Percentiles rank a stretch among this genome's conserved stretches.
These are phyloP conservation scores for Prunus armeniaca DNA, from an alignment of 306 rosid genomes.

Conservation along the genomic window DNA sequence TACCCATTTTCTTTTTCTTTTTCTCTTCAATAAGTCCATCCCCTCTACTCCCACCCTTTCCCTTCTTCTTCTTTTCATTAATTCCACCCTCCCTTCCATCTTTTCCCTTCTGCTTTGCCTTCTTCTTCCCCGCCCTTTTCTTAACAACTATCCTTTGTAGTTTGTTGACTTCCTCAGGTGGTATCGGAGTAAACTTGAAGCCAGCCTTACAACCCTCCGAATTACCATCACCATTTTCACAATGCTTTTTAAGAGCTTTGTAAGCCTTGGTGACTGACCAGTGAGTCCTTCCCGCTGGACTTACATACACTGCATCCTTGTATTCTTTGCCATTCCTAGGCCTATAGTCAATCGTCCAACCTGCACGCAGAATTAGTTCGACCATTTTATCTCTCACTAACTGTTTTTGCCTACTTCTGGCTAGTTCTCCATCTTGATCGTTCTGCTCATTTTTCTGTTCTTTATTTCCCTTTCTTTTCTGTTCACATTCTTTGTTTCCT, in stretches of 20 bases:
- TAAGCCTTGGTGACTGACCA: constrained; percentile 97
- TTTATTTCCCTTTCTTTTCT: constrained; percentile 8
- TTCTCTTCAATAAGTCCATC: constrained; percentile 29
- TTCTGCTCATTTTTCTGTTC: background rate
- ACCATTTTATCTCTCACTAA: constrained; percentile 65
- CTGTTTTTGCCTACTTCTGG: constrained; percentile 34
- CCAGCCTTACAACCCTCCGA: constrained; percentile 48
- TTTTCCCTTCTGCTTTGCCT: background rate
- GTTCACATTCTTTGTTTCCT: constrained; percentile 3
- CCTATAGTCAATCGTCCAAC: constrained; percentile 84
- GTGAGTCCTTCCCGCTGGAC: constrained; percentile 72
- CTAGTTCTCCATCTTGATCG: constrained; percentile 20
- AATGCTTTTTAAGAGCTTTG: constrained; percentile 51
- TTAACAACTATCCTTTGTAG: constrained; percentile 49
- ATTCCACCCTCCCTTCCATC: constrained; percentile 1
- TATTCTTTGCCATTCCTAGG: constrained; percentile 58
- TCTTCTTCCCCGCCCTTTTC: constrained; percentile 23
- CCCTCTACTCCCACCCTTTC: constrained; percentile 24
- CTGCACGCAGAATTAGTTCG: constrained; percentile 62
- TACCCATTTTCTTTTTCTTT: constrained; percentile 38
- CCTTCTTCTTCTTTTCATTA: constrained; percentile 5
- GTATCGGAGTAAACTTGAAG: constrained; percentile 64
- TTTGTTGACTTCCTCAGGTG: constrained; percentile 55
- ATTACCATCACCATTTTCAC: constrained; percentile 66
- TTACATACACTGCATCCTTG: constrained; percentile 79